Conservation (phyloP, 2,329 filamentous ascomycete species). For the Podosphaera fusca region DNA sequence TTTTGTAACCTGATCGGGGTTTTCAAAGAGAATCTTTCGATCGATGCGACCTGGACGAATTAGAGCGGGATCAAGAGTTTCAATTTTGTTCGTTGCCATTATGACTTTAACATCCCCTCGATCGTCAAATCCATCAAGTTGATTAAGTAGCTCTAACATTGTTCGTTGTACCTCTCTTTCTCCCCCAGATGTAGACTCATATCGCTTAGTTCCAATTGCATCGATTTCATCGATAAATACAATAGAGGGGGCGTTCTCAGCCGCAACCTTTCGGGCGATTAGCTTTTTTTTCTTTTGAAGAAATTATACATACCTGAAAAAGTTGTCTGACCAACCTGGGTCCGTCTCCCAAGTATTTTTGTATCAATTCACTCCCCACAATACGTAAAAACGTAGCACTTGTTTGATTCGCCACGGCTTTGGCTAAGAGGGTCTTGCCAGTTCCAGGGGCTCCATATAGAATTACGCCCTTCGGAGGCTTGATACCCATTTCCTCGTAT, state of each 20-base stretch:
- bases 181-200: constrained; percentile 89
- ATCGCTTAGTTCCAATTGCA: constrained; percentile 95
- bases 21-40: constrained; percentile 69
- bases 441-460: constrained; percentile 93
- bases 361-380: constrained; percentile 88
- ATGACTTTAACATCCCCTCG: constrained; percentile 98
- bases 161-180: constrained; percentile 95
- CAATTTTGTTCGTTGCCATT: constrained; percentile 99
- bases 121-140: constrained; percentile 96
- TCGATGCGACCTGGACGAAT: constrained; percentile 96
- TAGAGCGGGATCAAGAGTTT: constrained; percentile 82
- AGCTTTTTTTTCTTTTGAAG: not conserved
- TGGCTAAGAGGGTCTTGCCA: constrained; percentile 85
- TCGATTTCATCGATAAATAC: constrained; percentile 99
- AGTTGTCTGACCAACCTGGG: constrained; percentile 87
- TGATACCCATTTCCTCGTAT: constrained; percentile 99
- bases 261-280: constrained; percentile 41
- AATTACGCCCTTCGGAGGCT: constrained; percentile 97
- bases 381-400: constrained; percentile 95
- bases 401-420: constrained; percentile 97
- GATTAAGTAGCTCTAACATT: constrained; percentile 94
- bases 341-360: constrained; percentile 95
- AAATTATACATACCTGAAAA: constrained; percentile 39
- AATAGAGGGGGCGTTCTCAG: constrained; percentile 87
- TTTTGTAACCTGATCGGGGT: constrained; percentile 61